A percentile compares a stretch with the other conserved stretches of the same genome.
These are phyloP conservation scores for Imleria badia DNA, from an alignment of 768 basidiomycete species.

Conservation along the genomic window DNA sequence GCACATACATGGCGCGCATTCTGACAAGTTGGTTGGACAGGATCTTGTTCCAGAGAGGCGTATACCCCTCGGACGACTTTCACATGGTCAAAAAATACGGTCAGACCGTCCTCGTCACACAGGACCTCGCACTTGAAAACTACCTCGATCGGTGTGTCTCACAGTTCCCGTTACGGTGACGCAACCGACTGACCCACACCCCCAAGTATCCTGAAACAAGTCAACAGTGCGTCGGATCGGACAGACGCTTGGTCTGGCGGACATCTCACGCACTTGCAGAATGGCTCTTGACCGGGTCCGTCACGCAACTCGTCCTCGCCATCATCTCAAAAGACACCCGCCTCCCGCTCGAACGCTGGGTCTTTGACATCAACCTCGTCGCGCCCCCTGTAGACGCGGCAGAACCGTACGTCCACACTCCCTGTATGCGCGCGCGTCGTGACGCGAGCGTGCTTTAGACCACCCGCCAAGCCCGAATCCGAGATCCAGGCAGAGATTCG, in stretches of 20 bases:
- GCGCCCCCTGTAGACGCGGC: conserved; percentile 53
- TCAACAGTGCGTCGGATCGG: conserved; percentile 66
- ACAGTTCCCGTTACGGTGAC: too few relatives aligned
- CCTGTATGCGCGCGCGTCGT: conserved; percentile 1
- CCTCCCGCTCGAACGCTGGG: conserved; percentile 94
- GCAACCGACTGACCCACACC: neutral
- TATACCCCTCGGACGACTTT: conserved; percentile 98
- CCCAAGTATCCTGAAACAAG: conserved; percentile 81
- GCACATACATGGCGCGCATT: neutral
- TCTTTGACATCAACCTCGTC: conserved; percentile 91
- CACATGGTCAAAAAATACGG: conserved; percentile 99
- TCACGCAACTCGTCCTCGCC: conserved; percentile 91
- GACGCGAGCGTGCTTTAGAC: conserved; percentile 31
- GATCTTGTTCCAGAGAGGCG: conserved; percentile 93
- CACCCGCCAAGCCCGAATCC: conserved; percentile 67
- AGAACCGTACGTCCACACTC: conserved; percentile 45
- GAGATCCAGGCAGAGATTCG: conserved; percentile 98
- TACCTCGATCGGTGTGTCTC: conserved; percentile 74
- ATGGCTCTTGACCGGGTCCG: conserved; percentile 90
- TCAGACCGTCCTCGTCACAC: conserved; percentile 90
- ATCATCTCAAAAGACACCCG: conserved; percentile 95
- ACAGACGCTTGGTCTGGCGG: neutral
- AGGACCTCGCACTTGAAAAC: conserved; percentile 89
- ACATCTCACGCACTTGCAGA: conserved; percentile 44
- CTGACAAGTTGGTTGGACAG: conserved; percentile 37